Evolutionary conservation across 1,284 basidiomycete genomes (phyloP), one percentile per base, ranked within the genome.

Genomic region (Microbotryomycetes sp.): DNA sequence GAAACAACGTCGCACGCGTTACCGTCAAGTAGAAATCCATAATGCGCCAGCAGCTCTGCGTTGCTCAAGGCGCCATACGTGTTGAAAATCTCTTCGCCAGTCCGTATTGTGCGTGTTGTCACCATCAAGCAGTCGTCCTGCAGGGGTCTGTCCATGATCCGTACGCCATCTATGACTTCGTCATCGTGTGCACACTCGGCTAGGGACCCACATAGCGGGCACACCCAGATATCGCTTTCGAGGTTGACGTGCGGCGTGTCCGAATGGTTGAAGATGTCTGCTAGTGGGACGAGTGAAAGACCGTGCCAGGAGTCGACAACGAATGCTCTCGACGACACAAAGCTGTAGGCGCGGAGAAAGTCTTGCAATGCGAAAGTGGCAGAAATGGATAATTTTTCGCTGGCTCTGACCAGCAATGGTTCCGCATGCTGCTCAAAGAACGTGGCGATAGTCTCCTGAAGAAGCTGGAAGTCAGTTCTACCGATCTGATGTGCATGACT

Each of bases 281-380:
- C 90, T 62, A 93, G 82, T 1, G 91, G 91, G 15, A 92, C 89
- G 82, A 97, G 87, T 1, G 87, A 83, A 23, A 92, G 78, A 1
- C 85, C 84, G 74, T 93, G 89, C 74, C 85, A 92, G 4, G 84
- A 80, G 74, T 96, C 91, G 56, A 93, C 84, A 56, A 89, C 77
- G 76, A 97, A 97, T 0, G 91, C 87, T 45, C 91, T 81, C 3
- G 90, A 90, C 11, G 85, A 87, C 46, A 93, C 88, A 28, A 94
- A 81, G 3, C 85, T 81, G 76, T 86, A 93, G 1, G 88, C 85
- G 61, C 82, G 80, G 56, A 82, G 78, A 71, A 88, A 91, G 3
- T 80, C 82, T 21, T 74, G 62, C n/a, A n/a, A n/a, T n/a, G n/a
- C n/a, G n/a, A n/a, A n/a, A n/a, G n/a, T n/a, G n/a, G n/a, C n/a